Evolutionary conservation across 73 alveolate genomes (phyloP).

Genomic region (Tetrahymena thermophila): DNA sequence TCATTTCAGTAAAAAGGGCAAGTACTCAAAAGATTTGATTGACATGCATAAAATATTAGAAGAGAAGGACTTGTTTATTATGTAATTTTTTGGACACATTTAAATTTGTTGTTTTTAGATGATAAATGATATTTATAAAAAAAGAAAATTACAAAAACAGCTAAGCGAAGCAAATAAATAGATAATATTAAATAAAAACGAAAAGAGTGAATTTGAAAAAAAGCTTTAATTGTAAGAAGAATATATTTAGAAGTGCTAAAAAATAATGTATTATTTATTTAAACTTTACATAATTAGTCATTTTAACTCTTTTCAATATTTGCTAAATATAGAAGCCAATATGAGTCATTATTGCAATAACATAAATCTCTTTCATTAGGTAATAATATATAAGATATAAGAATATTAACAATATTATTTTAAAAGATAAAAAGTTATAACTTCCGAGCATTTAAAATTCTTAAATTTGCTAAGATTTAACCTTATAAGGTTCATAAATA

Average conservation of each 20-base stretch:
- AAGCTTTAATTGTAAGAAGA: not conserved
- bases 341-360: not conserved
- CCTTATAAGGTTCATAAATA: not conserved
- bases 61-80: not conserved
- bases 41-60: not conserved
- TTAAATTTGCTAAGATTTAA: not conserved
- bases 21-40: not conserved
- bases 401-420: not conserved
- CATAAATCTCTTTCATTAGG: not conserved
- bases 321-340: not conserved
- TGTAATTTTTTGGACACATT: not conserved
- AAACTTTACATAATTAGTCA: not conserved
- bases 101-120: not conserved
- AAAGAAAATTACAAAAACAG: not conserved
- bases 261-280: not conserved
- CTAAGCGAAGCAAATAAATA: not conserved
- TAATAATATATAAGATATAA: too few species aligned
- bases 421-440: not conserved
- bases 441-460: not conserved
- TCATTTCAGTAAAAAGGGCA: not conserved
- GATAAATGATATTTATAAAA: not conserved
- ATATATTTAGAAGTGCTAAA: not conserved
- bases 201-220: not conserved
- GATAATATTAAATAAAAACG: not conserved
- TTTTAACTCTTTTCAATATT: not conserved